Percentiles rank a stretch among this genome's conserved stretches.
These are phyloP conservation scores for Primulina huaijiensis DNA, from an alignment of 257 asterid species.

Conservation along the genomic window DNA sequence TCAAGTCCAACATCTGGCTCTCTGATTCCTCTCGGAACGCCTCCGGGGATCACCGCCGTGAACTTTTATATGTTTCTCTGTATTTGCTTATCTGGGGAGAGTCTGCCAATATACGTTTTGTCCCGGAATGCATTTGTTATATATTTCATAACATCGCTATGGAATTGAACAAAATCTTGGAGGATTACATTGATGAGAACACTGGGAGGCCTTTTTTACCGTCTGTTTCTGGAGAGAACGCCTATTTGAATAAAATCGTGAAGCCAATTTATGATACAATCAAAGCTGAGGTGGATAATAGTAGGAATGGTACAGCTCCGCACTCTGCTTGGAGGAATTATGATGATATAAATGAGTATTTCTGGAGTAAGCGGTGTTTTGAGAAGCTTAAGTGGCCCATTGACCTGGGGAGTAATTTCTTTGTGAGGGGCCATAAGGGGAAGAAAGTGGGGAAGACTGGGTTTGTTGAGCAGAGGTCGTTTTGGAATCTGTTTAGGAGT, in stretches of 20 bases:
- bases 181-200: slow-evolving; percentile 88
- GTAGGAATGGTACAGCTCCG: slow-evolving; percentile 91
- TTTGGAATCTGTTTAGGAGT: slow-evolving; percentile 88
- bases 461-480: slow-evolving; percentile 94
- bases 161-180: slow-evolving; percentile 89
- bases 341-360: slow-evolving; percentile 92
- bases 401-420: slow-evolving; percentile 78
- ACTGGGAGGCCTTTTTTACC: slow-evolving; percentile 92
- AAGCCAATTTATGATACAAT: slow-evolving; percentile 84
- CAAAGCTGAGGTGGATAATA: slow-evolving; percentile 74
- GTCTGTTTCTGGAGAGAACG: slow-evolving; percentile 81
- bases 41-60: slow-evolving; percentile 68
- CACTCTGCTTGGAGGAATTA: slow-evolving; percentile 98
- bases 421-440: slow-evolving; percentile 69
- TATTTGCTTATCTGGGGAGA: slow-evolving; percentile 93
- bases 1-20: slow-evolving; percentile 79
- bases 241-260: slow-evolving; percentile 59
- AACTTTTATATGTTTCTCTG: slow-evolving; percentile 79
- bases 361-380: slow-evolving; percentile 94
- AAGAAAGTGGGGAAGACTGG: slow-evolving; percentile 97
- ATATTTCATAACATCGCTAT: slow-evolving; percentile 90
- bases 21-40: slow-evolving; percentile 53
- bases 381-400: slow-evolving; percentile 93
- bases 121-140: slow-evolving; percentile 80
- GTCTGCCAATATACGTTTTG: slow-evolving; percentile 86